Evolutionary conservation across 345 rosid species (phyloP).

Genomic region (Gossypium herbaceum): DNA sequence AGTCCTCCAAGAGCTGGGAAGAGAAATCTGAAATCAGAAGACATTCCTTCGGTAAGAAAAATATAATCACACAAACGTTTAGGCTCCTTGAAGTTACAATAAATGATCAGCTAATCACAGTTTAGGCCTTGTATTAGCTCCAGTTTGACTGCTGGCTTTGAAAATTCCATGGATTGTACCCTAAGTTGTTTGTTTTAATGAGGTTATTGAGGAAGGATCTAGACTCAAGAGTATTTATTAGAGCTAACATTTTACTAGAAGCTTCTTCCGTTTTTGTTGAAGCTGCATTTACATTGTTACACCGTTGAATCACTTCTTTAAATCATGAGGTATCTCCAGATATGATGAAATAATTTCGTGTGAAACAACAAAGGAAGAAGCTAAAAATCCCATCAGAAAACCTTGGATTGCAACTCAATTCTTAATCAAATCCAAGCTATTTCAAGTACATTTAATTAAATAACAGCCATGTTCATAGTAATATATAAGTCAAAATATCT

Average conservation of each 20-base stretch:
- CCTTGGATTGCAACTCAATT: neutral
- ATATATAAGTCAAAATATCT: neutral
- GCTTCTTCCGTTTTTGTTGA: neutral
- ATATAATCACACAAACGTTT: neutral
- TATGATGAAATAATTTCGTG: neutral
- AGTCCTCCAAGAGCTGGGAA: slow-evolving; percentile 97
- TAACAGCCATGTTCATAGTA: neutral
- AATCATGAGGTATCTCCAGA: neutral
- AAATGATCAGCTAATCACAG: neutral
- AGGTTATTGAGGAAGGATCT: neutral
- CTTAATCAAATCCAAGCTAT: neutral
- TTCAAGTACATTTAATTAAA: neutral
- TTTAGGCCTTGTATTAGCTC: neutral
- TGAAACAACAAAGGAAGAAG: neutral
- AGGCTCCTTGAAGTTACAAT: neutral
- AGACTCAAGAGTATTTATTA: neutral
- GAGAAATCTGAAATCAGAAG: slow-evolving; percentile 66
- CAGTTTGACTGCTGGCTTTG: neutral
- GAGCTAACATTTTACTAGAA: neutral
- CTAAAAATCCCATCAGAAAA: neutral
- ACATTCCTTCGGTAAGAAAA: slow-evolving; percentile 12
- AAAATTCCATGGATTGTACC: neutral
- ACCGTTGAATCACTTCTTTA: neutral
- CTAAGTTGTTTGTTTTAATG: neutral
- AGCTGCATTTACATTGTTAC: neutral